These are phyloP conservation scores for Xenosphaeropsis pyriputrescens DNA, from an alignment of 2,329 filamentous ascomycete genomes.

Conservation along the genomic window DNA sequence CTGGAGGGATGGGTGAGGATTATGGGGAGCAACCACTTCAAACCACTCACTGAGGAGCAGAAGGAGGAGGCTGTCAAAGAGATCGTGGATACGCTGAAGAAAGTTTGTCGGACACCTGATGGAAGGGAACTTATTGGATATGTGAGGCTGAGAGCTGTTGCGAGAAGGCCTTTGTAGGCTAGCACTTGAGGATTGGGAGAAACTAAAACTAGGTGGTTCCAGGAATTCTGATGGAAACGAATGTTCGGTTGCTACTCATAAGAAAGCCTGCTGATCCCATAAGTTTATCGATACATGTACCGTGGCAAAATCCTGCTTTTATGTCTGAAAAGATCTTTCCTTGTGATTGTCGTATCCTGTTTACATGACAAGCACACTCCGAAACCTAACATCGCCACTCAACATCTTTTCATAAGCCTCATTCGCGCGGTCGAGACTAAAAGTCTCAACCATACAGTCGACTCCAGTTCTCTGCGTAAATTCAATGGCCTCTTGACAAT, in stretches of 20 bases:
- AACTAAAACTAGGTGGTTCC: no score
- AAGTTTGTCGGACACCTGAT: conserved; percentile 37
- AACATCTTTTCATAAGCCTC: conserved; percentile 15
- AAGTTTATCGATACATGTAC: no score
- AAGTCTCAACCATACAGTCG: conserved; percentile 51
- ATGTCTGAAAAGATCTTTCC: no score
- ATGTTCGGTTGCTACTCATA: no score
- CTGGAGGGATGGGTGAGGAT: conserved; percentile 51
- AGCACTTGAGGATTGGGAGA: no score
- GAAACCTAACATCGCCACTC: conserved; percentile 13
- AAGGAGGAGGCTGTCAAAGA: conserved; percentile 38
- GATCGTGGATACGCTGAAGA: conserved; percentile 36
- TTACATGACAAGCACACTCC: conserved; percentile 14
- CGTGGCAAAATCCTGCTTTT: no score
- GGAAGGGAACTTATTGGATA: conserved; percentile 42
- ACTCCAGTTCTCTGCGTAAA: conserved; percentile 49
- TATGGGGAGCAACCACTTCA: conserved; percentile 45
- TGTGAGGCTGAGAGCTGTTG: conserved; percentile 35
- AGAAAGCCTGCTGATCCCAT: no score
- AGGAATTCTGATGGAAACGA: no score
- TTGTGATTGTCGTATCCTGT: no score
- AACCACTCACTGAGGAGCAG: conserved; percentile 29
- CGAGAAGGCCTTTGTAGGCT: conserved; percentile 18
- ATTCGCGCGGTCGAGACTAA: conserved; percentile 32
- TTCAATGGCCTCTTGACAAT: conserved; percentile 49